Evolutionary conservation across 2,329 filamentous ascomycete species (phyloP), one percentile per base, ranked within the genome.

Genomic region (Verticillium klebahnii): DNA sequence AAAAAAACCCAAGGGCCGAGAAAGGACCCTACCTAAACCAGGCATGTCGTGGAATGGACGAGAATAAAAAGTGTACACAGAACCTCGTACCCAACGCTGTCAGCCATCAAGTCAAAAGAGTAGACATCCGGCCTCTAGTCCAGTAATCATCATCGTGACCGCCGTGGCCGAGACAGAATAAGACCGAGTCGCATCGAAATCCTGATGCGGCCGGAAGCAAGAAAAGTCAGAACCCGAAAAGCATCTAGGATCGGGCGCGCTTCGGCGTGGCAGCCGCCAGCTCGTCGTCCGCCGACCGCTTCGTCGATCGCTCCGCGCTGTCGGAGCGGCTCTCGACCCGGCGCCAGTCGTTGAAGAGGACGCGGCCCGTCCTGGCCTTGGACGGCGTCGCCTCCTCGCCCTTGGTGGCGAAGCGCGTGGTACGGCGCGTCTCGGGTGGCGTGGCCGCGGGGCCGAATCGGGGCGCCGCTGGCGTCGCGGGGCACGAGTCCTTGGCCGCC

Each of bases 291-390:
- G 58, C 58, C 8, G 58, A 11, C 29, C 58, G 40, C 45, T 59
- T 59, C 17, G 31, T 45, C 9, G 45, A 36, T 3, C 31, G 39
- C 40, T 59, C 58, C 9, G 40, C 25, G 45, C 58, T 59, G 31
- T 23, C 15, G 5, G 40, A 19, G 73, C 77, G 70, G 67, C 74
- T 77, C 79, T 92, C 92, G 67, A 85, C 85, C 62, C 88, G 85
- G 65, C 80, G 83, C 89, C 89, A 92, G 45, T 80, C 80, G 67
- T 90, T 87, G 68, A 92, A 92, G 2, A 85, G 86, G 67, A 83
- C 87, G 62, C 76, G 77, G 66, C 77, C 70, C 55, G 69, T 68
- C 62, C 71, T 71, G 63, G 67, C 62, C 66, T 78, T 82, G 65
- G 77, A 68, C 1, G 82, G 78, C 9, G 78, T 78, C 12, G 71